Evolutionary conservation across 192 early-diverging fungal species (phyloP).

Genomic region (Spizellomyces sp.): DNA sequence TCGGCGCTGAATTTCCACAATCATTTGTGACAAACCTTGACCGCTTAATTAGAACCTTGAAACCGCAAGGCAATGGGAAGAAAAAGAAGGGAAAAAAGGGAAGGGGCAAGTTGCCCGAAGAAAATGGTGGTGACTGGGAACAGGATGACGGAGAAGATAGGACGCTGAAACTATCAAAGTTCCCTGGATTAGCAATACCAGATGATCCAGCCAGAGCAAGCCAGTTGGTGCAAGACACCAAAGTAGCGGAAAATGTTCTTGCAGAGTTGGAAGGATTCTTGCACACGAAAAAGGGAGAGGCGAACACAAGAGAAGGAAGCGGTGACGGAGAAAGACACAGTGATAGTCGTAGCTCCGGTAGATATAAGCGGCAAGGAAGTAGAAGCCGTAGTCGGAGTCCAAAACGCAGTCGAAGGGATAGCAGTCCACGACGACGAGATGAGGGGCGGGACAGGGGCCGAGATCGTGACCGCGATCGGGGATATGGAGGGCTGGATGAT

Average conservation of each 20-base stretch:
- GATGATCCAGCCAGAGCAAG: conserved; percentile 44
- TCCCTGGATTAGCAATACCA: conserved; percentile 74
- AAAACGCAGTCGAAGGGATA: conserved; percentile 22
- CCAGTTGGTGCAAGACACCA: conserved; percentile 47
- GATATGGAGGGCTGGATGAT: conserved; percentile 61
- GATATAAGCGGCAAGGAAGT: conserved; percentile 21
- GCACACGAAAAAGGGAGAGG: conserved; percentile 23
- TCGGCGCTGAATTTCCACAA: conserved; percentile 81
- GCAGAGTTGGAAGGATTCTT: conserved; percentile 61
- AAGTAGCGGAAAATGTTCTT: conserved; percentile 54
- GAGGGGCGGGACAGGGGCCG: conserved; percentile 24
- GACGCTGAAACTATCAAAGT: conserved; percentile 38
- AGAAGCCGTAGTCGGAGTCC: conserved; percentile 34
- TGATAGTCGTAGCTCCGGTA: too few relatives aligned
- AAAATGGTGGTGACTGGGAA: conserved; percentile 32
- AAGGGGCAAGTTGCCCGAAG: conserved; percentile 29
- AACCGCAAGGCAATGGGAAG: conserved; percentile 37
- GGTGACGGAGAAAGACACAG: conserved; percentile 13
- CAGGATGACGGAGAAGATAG: conserved; percentile 29
- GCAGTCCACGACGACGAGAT: neutral
- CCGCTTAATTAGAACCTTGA: conserved; percentile 85
- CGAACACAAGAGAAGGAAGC: conserved; percentile 21
- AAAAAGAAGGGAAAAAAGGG: conserved; percentile 40
- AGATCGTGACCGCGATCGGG: conserved; percentile 22
- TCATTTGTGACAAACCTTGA: conserved; percentile 82